Percentiles rank a stretch among this genome's conserved stretches.
Conservation (phyloP, 805 yeast species). For the Metschnikowia kofuensis region DNA sequence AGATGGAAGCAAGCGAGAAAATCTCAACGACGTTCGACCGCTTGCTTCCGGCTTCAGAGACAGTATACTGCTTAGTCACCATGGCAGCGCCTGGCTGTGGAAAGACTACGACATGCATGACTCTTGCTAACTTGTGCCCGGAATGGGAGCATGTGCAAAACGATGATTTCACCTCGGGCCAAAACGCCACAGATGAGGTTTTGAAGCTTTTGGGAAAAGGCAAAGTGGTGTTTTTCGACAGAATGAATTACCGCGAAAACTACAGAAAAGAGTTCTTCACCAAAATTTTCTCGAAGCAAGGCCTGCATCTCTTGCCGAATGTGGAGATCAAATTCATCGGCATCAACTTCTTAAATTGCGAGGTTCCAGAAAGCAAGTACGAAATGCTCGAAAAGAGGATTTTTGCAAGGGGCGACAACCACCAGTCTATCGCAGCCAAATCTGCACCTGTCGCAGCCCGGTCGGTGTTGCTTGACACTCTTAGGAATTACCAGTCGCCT, state of each 20-base stretch:
- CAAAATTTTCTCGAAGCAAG: constrained; percentile 39
- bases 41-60: constrained; percentile 21
- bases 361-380: constrained; percentile 37
- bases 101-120: constrained; percentile 75
- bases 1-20: constrained; percentile 39
- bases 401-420: constrained; percentile 73
- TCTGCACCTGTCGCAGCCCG: constrained; percentile 44
- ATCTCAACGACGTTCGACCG: constrained; percentile 15
- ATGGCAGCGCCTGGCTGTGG: constrained; percentile 94
- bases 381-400: constrained; percentile 60
- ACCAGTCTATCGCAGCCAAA: constrained; percentile 69
- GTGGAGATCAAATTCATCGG: constrained; percentile 58
- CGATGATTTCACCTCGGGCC: constrained; percentile 60
- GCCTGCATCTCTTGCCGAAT: constrained; percentile 28
- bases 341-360: constrained; percentile 55
- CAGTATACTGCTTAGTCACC: constrained; percentile 64
- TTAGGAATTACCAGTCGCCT: constrained; percentile 11
- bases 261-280: constrained; percentile 69
- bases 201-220: constrained; percentile 32
- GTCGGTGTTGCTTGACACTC: constrained; percentile 8
- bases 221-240: constrained; percentile 67
- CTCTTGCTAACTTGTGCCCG: constrained; percentile 54
- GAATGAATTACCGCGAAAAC: constrained; percentile 71
- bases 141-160: constrained; percentile 77
- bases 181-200: constrained; percentile 47